These are phyloP conservation scores for Tricharina praecox DNA, from an alignment of 495 filamentous ascomycete species.

Conservation along the genomic window DNA sequence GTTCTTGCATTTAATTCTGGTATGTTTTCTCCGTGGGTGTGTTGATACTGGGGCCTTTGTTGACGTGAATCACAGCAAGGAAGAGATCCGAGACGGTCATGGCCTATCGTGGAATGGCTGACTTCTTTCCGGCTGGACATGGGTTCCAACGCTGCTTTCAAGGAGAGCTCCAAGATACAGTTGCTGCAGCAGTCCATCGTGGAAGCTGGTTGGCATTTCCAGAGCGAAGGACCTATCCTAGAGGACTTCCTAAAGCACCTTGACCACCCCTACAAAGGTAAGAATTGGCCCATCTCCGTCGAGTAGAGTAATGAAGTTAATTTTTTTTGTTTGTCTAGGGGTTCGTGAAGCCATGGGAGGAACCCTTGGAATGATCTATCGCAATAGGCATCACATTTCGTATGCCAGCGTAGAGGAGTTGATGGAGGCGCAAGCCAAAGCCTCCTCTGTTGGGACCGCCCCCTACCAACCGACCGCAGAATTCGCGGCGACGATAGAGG, in stretches of 20 bases:
- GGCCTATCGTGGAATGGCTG: slow-evolving; percentile 73
- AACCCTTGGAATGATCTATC: slow-evolving; percentile 69
- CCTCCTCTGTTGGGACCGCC: slow-evolving; percentile 68
- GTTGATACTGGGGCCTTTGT: neutral
- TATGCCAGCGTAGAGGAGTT: slow-evolving; percentile 60
- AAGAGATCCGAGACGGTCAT: slow-evolving; percentile 71
- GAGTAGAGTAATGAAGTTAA: neutral
- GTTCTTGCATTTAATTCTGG: slow-evolving; percentile 70
- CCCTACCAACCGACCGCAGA: slow-evolving; percentile 65
- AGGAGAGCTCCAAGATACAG: slow-evolving; percentile 92
- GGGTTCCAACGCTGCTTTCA: slow-evolving; percentile 92
- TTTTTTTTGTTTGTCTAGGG: slow-evolving; percentile 9
- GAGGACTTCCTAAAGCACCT: slow-evolving; percentile 79
- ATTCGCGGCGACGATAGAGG: slow-evolving; percentile 51
- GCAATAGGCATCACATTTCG: slow-evolving; percentile 83
- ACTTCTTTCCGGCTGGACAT: slow-evolving; percentile 79
- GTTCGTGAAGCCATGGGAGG: slow-evolving; percentile 90
- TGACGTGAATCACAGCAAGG: slow-evolving; percentile 31
- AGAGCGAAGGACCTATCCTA: slow-evolving; percentile 70
- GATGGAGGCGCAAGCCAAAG: slow-evolving; percentile 56
- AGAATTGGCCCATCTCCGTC: slow-evolving; percentile 15
- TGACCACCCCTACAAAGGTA: slow-evolving; percentile 86
- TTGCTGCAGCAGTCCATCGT: slow-evolving; percentile 74
- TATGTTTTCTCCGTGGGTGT: slow-evolving; percentile 19
- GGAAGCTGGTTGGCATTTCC: slow-evolving; percentile 92